A percentile compares a stretch with the other conserved stretches of the same genome.
Conservation (phyloP, 1,284 basidiomycete genomes). For the Retiboletus fuscus region DNA sequence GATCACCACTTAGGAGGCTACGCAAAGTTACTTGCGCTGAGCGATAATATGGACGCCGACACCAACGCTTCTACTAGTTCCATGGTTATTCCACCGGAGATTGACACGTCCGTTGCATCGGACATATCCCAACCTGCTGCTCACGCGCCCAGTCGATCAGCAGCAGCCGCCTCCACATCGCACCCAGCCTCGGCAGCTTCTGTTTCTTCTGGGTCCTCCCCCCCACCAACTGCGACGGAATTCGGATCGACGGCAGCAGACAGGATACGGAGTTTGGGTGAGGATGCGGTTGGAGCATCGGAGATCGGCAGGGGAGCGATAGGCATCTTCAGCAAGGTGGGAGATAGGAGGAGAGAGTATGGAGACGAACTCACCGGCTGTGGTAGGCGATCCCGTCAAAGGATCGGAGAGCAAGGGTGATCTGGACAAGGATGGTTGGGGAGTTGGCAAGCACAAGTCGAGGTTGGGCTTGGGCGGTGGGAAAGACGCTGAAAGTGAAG, state of each 20-base stretch:
- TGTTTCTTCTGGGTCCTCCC: too few relatives aligned
- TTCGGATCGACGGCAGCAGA: conserved; percentile 17
- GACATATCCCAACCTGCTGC: conserved; percentile 6
- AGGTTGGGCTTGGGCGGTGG: conserved; percentile 10
- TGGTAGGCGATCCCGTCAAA: conserved; percentile 70
- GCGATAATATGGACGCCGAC: not conserved
- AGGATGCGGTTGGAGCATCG: conserved; percentile 9
- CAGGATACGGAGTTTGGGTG: conserved; percentile 19
- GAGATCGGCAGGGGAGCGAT: conserved; percentile 33
- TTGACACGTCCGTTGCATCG: conserved; percentile 16
- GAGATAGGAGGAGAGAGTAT: conserved; percentile 66
- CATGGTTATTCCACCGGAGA: not conserved
- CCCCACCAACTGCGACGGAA: conserved; percentile 31
- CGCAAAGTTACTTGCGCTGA: not conserved
- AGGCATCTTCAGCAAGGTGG: conserved; percentile 48
- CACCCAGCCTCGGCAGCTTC: not conserved
- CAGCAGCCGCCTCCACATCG: conserved; percentile 10
- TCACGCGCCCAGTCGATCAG: conserved; percentile 15
- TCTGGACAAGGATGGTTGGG: conserved; percentile 6
- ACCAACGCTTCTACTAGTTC: conserved; percentile 14
- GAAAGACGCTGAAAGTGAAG: conserved; percentile 41
- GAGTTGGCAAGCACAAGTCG: conserved; percentile 6
- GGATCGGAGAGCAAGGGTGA: conserved; percentile 37
- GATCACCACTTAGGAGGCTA: conserved; percentile 12
- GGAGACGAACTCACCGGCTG: conserved; percentile 70